Conservation (phyloP, 441 rosid species). For the Geranium incanum region DNA sequence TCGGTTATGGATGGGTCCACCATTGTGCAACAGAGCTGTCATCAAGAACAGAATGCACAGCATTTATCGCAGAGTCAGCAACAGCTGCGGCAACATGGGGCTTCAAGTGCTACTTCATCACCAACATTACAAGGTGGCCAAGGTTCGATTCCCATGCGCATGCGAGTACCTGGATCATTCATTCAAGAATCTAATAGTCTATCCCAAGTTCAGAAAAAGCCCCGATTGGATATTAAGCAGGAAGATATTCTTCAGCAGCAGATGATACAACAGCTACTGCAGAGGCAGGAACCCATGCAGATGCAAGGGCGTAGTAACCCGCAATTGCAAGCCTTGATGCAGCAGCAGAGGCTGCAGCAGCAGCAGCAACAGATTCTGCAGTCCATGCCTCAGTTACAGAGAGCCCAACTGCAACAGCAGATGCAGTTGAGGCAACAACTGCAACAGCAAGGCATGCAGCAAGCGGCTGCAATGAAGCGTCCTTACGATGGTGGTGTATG, state of each 20-base stretch:
- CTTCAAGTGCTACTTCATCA: constrained; percentile 70
- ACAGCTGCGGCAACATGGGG: constrained; percentile 45
- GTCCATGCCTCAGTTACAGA: constrained; percentile 73
- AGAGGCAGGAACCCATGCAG: constrained; percentile 60
- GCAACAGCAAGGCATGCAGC: constrained; percentile 82
- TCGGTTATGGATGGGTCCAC: constrained; percentile 83
- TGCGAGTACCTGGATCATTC: constrained; percentile 53
- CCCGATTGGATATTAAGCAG: constrained; percentile 68
- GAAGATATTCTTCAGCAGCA: constrained; percentile 86
- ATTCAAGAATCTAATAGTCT: constrained; percentile 60
- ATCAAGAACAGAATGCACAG: constrained; percentile 55
- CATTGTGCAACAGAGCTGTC: constrained; percentile 59
- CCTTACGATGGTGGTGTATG: constrained; percentile 76
- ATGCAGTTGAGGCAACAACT: constrained; percentile 70
- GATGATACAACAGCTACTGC: constrained; percentile 69
- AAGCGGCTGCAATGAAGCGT: constrained; percentile 43
- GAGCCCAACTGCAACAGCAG: constrained; percentile 65
- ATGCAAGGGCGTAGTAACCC: constrained; percentile 15
- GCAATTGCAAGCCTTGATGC: constrained; percentile 35
- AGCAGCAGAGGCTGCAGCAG: constrained; percentile 64
- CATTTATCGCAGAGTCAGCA: constrained; percentile 39
- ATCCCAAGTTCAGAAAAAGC: constrained; percentile 69
- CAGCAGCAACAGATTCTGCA: constrained; percentile 54
- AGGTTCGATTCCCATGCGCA: constrained; percentile 46
- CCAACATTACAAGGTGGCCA: constrained; percentile 58